Conservation (phyloP, 306 rosid species). For the Prunus persica region DNA sequence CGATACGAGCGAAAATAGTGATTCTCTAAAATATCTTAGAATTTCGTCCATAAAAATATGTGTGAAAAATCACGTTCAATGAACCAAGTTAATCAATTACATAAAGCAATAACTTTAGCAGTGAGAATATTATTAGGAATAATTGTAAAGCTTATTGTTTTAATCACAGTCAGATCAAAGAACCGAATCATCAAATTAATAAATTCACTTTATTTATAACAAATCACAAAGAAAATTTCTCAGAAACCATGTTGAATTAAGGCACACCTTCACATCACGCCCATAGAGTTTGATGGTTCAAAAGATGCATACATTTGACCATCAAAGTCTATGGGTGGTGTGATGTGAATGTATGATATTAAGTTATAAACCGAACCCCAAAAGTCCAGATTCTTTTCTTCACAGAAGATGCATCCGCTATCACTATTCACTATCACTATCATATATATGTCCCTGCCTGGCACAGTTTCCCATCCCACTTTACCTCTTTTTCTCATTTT, state of each 20-base stretch:
- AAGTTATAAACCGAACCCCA: conserved; percentile 20
- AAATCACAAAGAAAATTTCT: too few species aligned
- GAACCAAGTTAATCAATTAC: neutral
- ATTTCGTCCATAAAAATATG: fast-evolving
- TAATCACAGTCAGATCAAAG: too few species aligned
- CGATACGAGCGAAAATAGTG: too few species aligned
- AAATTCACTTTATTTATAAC: too few species aligned
- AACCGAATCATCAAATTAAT: neutral
- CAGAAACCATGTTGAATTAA: too few species aligned
- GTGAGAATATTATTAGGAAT: too few species aligned
- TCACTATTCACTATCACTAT: neutral
- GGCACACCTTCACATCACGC: too few species aligned
- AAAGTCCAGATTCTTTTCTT: conserved; percentile 59
- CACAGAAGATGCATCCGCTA: conserved; percentile 27
- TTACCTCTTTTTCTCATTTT: conserved; percentile 21
- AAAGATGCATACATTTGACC: too few species aligned
- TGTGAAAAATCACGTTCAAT: neutral
- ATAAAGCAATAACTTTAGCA: too few species aligned
- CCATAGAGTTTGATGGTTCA: too few species aligned
- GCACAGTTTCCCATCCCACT: conserved; percentile 47
- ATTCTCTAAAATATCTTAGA: neutral
- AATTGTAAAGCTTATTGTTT: too few species aligned
- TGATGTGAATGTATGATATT: conserved; percentile 10
- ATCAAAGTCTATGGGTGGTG: neutral
- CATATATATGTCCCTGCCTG: conserved; percentile 23